These are phyloP conservation scores for Ramaria rubella DNA, from an alignment of 768 basidiomycete species.

Conservation along the genomic window DNA sequence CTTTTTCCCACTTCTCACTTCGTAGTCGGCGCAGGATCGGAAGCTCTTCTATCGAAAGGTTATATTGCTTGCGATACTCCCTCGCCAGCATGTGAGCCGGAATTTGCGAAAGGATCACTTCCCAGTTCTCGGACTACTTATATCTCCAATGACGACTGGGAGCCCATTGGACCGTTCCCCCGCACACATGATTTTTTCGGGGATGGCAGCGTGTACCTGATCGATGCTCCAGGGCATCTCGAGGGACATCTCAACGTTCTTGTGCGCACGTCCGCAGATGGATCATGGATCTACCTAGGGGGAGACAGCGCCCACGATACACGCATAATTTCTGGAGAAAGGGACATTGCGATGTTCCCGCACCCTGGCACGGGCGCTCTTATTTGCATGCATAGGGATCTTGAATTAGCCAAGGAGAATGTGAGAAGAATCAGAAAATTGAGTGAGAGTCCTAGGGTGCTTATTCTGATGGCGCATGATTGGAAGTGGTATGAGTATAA, in stretches of 20 bases:
- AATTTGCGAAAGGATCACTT: conserved; percentile 29
- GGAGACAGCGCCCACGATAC: conserved; percentile 54
- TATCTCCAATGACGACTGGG: conserved; percentile 28
- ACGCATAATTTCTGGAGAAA: conserved; percentile 41
- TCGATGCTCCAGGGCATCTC: conserved; percentile 53
- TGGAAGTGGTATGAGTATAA: conserved; percentile 44
- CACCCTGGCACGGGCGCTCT: conserved; percentile 16
- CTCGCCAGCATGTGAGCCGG: conserved; percentile 10
- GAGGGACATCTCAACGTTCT: conserved; percentile 49
- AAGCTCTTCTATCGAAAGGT: conserved; percentile 29
- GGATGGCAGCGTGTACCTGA: conserved; percentile 52
- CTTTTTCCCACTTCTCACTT: conserved; percentile 43
- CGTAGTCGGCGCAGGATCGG: conserved; percentile 38
- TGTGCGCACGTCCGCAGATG: conserved; percentile 45
- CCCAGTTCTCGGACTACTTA: conserved; percentile 29
- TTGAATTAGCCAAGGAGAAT: conserved; percentile 36
- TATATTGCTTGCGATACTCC: conserved; percentile 39
- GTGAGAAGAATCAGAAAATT: conserved; percentile 36
- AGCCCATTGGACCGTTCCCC: conserved; percentile 45
- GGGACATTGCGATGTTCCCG: conserved; percentile 28
- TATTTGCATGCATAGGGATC: conserved; percentile 39
- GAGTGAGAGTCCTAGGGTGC: conserved; percentile 32
- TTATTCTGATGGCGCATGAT: conserved; percentile 50
- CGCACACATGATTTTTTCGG: conserved; percentile 45
- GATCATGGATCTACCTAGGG: conserved; percentile 49